These are phyloP conservation scores for Dipodascopsis tothii DNA, from an alignment of 805 yeast genomes.

Conservation along the genomic window DNA sequence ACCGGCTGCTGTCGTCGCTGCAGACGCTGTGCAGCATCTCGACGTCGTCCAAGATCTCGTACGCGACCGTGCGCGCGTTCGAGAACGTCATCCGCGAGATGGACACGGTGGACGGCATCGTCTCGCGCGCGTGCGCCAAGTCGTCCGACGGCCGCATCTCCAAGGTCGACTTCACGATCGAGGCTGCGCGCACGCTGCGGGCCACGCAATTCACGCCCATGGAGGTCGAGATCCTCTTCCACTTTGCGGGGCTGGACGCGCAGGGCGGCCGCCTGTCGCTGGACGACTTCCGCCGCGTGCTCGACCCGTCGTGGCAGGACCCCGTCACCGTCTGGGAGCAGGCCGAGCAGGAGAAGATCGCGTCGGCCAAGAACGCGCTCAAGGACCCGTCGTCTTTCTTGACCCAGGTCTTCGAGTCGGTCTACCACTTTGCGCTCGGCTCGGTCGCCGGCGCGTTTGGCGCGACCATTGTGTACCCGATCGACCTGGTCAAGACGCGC, in stretches of 20 bases:
- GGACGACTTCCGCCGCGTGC: slow-evolving; percentile 35
- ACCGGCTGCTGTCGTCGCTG: slow-evolving; percentile 33
- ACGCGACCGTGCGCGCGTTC: slow-evolving; percentile 39
- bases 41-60: slow-evolving; percentile 32
- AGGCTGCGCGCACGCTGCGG: slow-evolving; percentile 36
- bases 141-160: slow-evolving; percentile 34
- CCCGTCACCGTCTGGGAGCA: slow-evolving; percentile 23
- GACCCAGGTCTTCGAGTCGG: slow-evolving; percentile 69
- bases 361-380: slow-evolving; percentile 37
- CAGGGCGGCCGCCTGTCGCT: slow-evolving; percentile 29
- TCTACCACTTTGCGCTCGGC: slow-evolving; percentile 81
- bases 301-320: slow-evolving; percentile 40
- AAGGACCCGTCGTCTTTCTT: slow-evolving; percentile 36
- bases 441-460: slow-evolving; percentile 97
- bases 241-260: slow-evolving; percentile 33
- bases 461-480: slow-evolving; percentile 95
- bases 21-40: slow-evolving; percentile 34
- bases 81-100: slow-evolving; percentile 37
- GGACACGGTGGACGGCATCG: slow-evolving; percentile 36
- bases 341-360: slow-evolving; percentile 30
- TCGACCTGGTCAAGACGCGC: slow-evolving; percentile 90
- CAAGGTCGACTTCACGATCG: slow-evolving; percentile 33
- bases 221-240: slow-evolving; percentile 39
- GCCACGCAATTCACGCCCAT: slow-evolving; percentile 39
- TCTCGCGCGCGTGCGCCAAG: slow-evolving; percentile 30